Conservation (phyloP, 192 early-diverging fungal genomes). For the Coemansia furcata region DNA sequence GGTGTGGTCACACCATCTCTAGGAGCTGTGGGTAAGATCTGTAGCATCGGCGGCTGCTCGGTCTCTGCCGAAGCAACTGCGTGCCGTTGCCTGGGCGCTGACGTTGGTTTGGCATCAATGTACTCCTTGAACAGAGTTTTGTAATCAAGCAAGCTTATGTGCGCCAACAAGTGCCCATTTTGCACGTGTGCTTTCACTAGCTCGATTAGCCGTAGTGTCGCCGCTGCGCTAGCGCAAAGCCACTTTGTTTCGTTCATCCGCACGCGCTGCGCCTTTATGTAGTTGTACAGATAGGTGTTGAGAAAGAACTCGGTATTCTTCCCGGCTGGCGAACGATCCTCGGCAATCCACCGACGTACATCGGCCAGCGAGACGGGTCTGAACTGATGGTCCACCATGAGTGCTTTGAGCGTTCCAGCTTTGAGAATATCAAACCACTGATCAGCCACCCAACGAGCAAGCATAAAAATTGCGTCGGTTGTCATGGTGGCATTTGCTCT, state of each 20-base stretch:
- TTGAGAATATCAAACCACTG: conserved; percentile 28
- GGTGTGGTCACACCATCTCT: background rate
- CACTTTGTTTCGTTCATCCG: conserved; percentile 35
- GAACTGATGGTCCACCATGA: conserved; percentile 32
- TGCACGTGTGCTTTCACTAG: background rate
- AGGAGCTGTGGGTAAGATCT: too few species aligned
- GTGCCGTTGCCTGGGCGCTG: background rate
- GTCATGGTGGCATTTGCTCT: conserved; percentile 6
- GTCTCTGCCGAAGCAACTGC: background rate
- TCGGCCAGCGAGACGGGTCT: conserved; percentile 27
- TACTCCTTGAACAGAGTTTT: background rate
- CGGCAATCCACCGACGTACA: conserved; percentile 41
- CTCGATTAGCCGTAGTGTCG: conserved; percentile 25
- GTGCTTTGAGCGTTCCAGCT: conserved; percentile 9
- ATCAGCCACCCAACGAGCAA: conserved; percentile 34
- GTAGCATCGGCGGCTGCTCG: background rate
- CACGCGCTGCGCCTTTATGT: conserved; percentile 32
- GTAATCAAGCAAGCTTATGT: conserved; percentile 8
- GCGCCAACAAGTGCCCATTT: conserved; percentile 10
- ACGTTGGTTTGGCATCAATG: background rate
- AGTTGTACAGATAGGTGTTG: conserved; percentile 31
- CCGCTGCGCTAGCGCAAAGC: conserved; percentile 45
- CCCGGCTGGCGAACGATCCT: conserved; percentile 35
- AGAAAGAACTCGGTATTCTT: conserved; percentile 25
- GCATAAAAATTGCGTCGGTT: conserved; percentile 1